Conservation (phyloP, 345 rosid species). For the Salix brachista region DNA sequence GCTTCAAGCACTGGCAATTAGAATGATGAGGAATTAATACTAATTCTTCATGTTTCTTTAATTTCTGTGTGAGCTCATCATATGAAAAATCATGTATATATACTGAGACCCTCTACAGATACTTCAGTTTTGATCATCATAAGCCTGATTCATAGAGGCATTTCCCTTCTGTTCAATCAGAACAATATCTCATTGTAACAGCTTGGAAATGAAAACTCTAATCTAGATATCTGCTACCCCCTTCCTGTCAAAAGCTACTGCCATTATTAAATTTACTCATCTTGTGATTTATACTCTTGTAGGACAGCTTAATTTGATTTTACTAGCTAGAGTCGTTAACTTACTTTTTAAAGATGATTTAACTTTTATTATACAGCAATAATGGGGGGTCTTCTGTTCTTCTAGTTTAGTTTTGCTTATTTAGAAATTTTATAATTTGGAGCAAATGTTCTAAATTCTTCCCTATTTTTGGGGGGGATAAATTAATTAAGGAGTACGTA, state of each 20-base stretch:
- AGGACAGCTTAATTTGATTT: neutral
- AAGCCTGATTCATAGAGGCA: neutral
- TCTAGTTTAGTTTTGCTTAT: neutral
- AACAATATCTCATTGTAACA: neutral
- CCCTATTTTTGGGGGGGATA: slow-evolving; percentile 11
- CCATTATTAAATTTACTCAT: neutral
- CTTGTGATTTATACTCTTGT: neutral
- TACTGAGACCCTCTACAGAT: neutral
- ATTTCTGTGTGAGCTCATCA: neutral
- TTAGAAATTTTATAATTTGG: neutral
- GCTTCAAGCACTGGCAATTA: slow-evolving; percentile 80
- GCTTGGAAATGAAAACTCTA: slow-evolving; percentile 1
- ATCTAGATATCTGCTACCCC: neutral
- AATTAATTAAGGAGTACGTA: neutral
- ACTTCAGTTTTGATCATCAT: neutral
- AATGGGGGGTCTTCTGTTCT: slow-evolving; percentile 5
- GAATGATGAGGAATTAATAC: slow-evolving; percentile 69
- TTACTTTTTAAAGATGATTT: slow-evolving; percentile 7
- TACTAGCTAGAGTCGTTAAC: slow-evolving; percentile 19
- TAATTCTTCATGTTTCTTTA: neutral
- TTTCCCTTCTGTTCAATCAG: neutral
- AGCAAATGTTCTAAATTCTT: neutral
- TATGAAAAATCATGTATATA: slow-evolving; percentile 7
- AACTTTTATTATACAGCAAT: slow-evolving; percentile 4
- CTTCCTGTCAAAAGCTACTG: neutral